phyloP scores from a whole-genome alignment of 305 asterid genomes.

The Fraxinus angustifolia region DNA sequence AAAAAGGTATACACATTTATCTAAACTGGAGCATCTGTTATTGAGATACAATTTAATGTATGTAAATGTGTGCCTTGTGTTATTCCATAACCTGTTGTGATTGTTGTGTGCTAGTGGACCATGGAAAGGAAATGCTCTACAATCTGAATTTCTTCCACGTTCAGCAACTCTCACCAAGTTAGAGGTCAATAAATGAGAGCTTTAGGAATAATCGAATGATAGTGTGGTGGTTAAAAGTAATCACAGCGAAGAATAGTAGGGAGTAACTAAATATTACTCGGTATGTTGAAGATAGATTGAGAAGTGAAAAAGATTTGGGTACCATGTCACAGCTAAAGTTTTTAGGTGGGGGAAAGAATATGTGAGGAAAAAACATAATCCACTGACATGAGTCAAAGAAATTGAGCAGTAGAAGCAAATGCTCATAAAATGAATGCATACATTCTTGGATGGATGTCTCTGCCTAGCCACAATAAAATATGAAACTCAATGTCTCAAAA shows the following conservation, averaged over 20 bases:
- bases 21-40: not conserved
- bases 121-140: not conserved
- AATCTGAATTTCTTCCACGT: not conserved
- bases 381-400: not conserved
- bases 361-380: not conserved
- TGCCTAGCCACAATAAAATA: not conserved
- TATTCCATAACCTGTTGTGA: not conserved
- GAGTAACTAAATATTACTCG: not conserved
- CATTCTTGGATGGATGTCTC: not conserved
- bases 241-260: not conserved
- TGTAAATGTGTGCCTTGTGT: not conserved
- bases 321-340: not conserved
- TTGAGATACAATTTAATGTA: not conserved
- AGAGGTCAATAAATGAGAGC: not conserved
- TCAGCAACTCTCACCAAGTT: not conserved
- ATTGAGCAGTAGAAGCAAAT: not conserved
- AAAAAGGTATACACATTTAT: not conserved
- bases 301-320: not conserved
- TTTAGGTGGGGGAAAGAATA: not conserved
- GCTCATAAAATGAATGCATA: not conserved
- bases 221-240: not conserved
- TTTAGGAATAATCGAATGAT: not conserved
- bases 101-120: not conserved
- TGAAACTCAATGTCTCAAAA: not conserved
- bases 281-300: not conserved